Evolutionary conservation across 2,329 filamentous ascomycete species (phyloP), one percentile per base, ranked within the genome.

Genomic region (Trematosphaeria pertusa): DNA sequence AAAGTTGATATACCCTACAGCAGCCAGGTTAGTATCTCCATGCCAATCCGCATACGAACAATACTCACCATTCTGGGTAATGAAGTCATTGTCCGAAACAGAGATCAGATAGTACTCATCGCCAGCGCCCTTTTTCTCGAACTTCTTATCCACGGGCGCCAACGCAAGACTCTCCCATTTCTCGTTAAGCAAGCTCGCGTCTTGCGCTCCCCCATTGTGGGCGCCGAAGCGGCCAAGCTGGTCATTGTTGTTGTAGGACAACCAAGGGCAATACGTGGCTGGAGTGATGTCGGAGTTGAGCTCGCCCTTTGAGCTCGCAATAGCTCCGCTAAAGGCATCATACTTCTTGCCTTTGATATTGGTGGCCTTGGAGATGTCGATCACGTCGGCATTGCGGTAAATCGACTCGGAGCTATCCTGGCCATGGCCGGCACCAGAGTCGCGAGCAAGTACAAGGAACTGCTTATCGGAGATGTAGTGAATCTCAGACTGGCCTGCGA

Each of bases 151-250:
- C 1, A 70, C 65, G 2, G 85, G 85, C 2, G 84, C 77, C 18
- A 89, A 64, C 2, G 83, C 81, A 37, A 91, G 70, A 15, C 81
- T 83, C 74, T 91, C 87, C 87, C 87, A 91, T 64, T 91, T 91
- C 75, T 91, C 87, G 59, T 90, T 89, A 64, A 91, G 63, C 26
- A 90, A 69, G 0, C 68, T 72, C 0, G 71, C 59, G 59, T 87
- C 81, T 56, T 86, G 79, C 0, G 69, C 72, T 0, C 85, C 87
- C 2, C 87, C 87, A 57, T 90, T 90, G 58, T 87, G 85, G 3
- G 88, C 69, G 0, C 83, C 82, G 54, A 90, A 90, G 15, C 82
- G 80, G 30, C 76, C 79, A 17, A 91, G 75, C 70, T 90, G 79
- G 1, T 73, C 61, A 54, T 87, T 85, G 49, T 85, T 75, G 64